These are phyloP conservation scores for Saksenaea vasiformis DNA, from an alignment of 371 early-diverging fungal genomes.

Conservation along the genomic window DNA sequence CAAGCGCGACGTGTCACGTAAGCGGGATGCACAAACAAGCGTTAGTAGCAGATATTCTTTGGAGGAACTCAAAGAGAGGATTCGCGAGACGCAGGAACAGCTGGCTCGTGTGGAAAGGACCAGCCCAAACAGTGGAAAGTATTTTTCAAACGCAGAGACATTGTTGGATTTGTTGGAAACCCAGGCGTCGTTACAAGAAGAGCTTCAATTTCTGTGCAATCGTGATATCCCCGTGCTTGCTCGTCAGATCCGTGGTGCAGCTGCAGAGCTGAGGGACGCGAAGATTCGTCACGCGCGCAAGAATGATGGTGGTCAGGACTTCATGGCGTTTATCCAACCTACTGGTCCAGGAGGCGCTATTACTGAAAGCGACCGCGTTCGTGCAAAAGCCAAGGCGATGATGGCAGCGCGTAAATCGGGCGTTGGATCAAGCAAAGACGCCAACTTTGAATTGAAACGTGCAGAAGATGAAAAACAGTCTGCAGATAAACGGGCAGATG, in stretches of 20 bases:
- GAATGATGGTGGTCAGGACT: slow-evolving; percentile 46
- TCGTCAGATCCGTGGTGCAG: slow-evolving; percentile 52
- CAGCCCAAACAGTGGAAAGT: slow-evolving; percentile 26
- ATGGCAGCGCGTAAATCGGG: slow-evolving; percentile 63
- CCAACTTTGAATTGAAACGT: slow-evolving; percentile 31
- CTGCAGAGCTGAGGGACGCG: slow-evolving; percentile 57
- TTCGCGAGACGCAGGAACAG: slow-evolving; percentile 40
- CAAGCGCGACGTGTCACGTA: slow-evolving; percentile 7
- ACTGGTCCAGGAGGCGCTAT: slow-evolving; percentile 64
- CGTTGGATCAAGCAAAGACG: slow-evolving; percentile 25
- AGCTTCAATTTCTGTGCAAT: slow-evolving; percentile 47
- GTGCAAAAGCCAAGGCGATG: slow-evolving; percentile 67
- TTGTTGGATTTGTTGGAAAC: slow-evolving; percentile 37
- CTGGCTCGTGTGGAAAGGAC: slow-evolving; percentile 20
- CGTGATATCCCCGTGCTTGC: slow-evolving; percentile 57
- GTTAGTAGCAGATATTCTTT: slow-evolving; percentile 27
- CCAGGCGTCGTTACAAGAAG: slow-evolving; percentile 45
- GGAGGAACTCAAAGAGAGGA: slow-evolving; percentile 51
- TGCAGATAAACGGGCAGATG: slow-evolving; percentile 38
- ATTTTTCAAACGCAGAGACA: slow-evolving; percentile 31
- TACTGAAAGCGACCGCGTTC: slow-evolving; percentile 62
- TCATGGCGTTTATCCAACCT: slow-evolving; percentile 43
- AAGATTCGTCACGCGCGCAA: slow-evolving; percentile 48
- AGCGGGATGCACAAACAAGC: background rate
- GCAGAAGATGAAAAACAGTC: slow-evolving; percentile 52